Conservation (phyloP, 2,329 filamentous ascomycete species). For the Colletotrichum phormii region DNA sequence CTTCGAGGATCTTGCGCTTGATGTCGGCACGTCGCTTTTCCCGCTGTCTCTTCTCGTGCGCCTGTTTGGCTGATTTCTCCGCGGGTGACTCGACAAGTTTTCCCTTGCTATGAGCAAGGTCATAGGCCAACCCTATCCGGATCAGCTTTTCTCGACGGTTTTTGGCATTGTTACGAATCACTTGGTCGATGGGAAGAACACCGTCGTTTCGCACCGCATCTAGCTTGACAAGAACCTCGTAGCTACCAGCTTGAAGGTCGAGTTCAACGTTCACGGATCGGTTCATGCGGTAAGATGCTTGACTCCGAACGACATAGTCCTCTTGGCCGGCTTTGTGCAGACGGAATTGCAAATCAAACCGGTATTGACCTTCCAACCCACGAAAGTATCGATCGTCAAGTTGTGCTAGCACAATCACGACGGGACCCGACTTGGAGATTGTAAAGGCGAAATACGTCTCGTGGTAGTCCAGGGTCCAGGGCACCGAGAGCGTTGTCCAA, state of each 20-base stretch:
- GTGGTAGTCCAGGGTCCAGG: constrained; percentile 67
- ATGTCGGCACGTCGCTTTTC: constrained; percentile 49
- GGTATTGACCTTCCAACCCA: constrained; percentile 68
- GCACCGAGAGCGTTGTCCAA: constrained; percentile 65
- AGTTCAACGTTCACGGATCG: constrained; percentile 84
- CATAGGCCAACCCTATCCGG: constrained; percentile 76
- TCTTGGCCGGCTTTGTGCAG: constrained; percentile 62
- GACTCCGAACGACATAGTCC: constrained; percentile 67
- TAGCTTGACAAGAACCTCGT: constrained; percentile 81
- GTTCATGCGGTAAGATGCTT: constrained; percentile 69
- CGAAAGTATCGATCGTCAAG: constrained; percentile 69
- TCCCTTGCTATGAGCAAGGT: constrained; percentile 77
- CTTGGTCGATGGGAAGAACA: constrained; percentile 69
- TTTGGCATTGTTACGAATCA: constrained; percentile 73
- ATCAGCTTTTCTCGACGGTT: constrained; percentile 77
- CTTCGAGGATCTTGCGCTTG: constrained; percentile 56
- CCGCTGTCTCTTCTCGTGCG: constrained; percentile 56
- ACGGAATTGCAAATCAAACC: constrained; percentile 65
- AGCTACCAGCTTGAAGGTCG: constrained; percentile 78
- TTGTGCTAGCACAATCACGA: constrained; percentile 68
- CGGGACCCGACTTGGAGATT: constrained; percentile 58
- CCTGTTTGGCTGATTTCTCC: constrained; percentile 59
- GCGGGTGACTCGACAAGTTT: constrained; percentile 60
- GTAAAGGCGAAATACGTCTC: constrained; percentile 65
- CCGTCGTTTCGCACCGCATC: constrained; percentile 70